Evolutionary conservation across 2,329 filamentous ascomycete species (phyloP).

Genomic region (Aspergillus terreus): DNA sequence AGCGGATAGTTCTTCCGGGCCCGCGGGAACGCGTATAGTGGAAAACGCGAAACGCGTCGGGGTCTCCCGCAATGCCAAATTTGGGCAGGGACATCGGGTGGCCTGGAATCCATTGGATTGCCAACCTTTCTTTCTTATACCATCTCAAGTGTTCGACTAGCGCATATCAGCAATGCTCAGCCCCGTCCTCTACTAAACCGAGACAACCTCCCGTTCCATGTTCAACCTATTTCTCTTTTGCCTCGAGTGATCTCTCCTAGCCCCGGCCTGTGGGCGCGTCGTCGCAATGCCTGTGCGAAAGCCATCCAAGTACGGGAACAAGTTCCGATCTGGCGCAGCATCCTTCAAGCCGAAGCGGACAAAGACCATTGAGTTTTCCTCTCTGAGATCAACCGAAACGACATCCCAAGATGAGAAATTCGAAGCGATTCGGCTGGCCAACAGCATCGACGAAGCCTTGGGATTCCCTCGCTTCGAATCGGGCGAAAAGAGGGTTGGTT

Average conservation of each 20-base stretch:
- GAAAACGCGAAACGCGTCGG: conserved; percentile 34
- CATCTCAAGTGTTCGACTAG: neutral
- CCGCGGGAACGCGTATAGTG: conserved; percentile 22
- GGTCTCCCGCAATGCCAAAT: conserved; percentile 11
- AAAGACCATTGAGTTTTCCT: conserved; percentile 76
- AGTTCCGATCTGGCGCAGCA: conserved; percentile 43
- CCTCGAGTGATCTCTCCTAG: conserved; percentile 17
- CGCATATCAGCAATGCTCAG: conserved; percentile 11
- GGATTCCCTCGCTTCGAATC: conserved; percentile 90
- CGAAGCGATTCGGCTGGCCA: conserved; percentile 76
- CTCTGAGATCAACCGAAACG: conserved; percentile 70
- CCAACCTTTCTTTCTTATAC: conserved; percentile 5
- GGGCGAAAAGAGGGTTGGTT: conserved; percentile 79
- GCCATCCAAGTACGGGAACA: conserved; percentile 64
- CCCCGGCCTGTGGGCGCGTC: conserved; percentile 22
- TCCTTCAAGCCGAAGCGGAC: conserved; percentile 52
- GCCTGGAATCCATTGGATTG: conserved; percentile 1
- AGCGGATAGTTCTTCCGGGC: conserved; percentile 18
- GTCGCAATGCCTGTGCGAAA: conserved; percentile 47
- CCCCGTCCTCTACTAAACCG: conserved; percentile 5
- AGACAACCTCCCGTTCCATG: conserved; percentile 20
- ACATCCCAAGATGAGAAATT: conserved; percentile 91
- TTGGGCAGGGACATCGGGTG: conserved; percentile 2
- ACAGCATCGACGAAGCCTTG: conserved; percentile 91
- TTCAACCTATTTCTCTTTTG: conserved; percentile 13